Evolutionary conservation across 1,284 basidiomycete species (phyloP), one percentile per base, ranked within the genome.

Genomic region (Trametes versicolor): DNA sequence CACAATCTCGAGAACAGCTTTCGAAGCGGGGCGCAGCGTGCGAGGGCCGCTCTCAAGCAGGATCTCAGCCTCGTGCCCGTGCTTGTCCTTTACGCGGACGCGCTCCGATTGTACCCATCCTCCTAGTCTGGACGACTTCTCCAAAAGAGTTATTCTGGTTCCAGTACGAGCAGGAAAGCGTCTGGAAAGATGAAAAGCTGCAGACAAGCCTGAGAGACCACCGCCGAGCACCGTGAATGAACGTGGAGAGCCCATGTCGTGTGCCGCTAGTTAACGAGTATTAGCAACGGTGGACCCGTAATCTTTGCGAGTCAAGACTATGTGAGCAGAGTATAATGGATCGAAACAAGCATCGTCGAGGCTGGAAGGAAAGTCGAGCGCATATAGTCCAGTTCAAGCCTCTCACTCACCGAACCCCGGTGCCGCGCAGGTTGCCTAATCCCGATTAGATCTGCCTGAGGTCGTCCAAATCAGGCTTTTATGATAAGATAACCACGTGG

Each of bases 31-130:
- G 37, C 95, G 81, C 25, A 97, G 80, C 19, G 93, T 95, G 45
- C 96, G 81, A 37, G 96, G 95, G 0, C 96, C 96, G 34, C 86
- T 84, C 80, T 98, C 96, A 19, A 97, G 80, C 5, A 93, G 72
- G 13, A 93, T 82, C 4, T 79, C 71, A 57, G 77, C 79, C 25
- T 73, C 70, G 51, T 77, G 74, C 1, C 80, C 82, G 23, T 79
- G 71, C 2, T 71, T 73, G 58, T 82, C 77, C 2, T 76, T 72
- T 41, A 87, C 73, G 8, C 77, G 66, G n/a, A 91, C 79, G 1
- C 86, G 83, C 65, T 91, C 82, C 68, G 90, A 89, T 63, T 80
- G 80, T 0, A 96, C 87, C 95, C 95, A 98, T 36, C 97, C 97
- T 12, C 97, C 97, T 2, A 92, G 78, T 2, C 88, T 80, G 0